These are phyloP conservation scores for Penicillium antarcticum DNA, from an alignment of 495 filamentous ascomycete genomes.

Conservation along the genomic window DNA sequence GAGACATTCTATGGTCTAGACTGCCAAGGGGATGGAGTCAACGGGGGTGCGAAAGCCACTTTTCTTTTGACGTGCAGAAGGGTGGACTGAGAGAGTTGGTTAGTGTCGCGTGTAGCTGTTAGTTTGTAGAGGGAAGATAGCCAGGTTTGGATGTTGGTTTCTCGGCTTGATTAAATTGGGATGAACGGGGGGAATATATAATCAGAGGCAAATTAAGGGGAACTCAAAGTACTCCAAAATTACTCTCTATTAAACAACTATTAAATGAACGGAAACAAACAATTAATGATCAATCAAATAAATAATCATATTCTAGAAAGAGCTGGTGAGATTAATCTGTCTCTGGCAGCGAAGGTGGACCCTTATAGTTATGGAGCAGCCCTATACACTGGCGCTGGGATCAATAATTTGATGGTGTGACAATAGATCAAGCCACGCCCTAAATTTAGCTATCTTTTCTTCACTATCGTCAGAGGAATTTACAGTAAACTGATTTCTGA, in stretches of 20 bases:
- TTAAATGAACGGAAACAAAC: too few relatives aligned
- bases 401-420: slow-evolving; percentile 14
- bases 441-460: slow-evolving; percentile 1
- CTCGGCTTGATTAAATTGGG: too few relatives aligned
- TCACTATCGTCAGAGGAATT: neutral
- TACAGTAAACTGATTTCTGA: neutral
- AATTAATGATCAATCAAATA: too few relatives aligned
- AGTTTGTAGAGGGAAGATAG: too few relatives aligned
- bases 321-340: neutral
- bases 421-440: slow-evolving; percentile 15
- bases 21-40: neutral
- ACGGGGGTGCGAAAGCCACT: slow-evolving; percentile 5
- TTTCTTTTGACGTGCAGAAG: slow-evolving; percentile 4
- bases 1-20: slow-evolving; percentile 2
- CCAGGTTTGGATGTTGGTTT: too few relatives aligned
- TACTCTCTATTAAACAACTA: too few relatives aligned
- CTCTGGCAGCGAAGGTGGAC: slow-evolving; percentile 5
- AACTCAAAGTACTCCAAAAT: too few relatives aligned
- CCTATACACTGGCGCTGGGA: slow-evolving; percentile 5
- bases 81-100: neutral
- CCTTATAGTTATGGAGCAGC: slow-evolving; percentile 10
- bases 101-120: neutral
- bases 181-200: too few relatives aligned
- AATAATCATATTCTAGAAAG: too few relatives aligned
- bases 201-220: too few relatives aligned